phyloP scores from a whole-genome alignment of 352 stramenopile species.

The Phytophthora tubulina region DNA sequence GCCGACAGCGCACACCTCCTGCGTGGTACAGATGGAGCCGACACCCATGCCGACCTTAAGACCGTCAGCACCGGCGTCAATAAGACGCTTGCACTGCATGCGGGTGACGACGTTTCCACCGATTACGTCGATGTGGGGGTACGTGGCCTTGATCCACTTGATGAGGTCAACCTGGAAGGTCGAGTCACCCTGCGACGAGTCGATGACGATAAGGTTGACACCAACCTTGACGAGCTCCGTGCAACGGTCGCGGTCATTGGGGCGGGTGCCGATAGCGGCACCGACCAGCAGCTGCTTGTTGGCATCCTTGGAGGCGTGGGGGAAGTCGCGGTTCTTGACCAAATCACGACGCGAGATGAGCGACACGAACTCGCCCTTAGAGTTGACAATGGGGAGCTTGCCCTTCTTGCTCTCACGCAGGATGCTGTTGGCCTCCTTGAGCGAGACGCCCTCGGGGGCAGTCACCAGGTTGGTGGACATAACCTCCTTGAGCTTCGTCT shows the following conservation, averaged over 20 bases:
- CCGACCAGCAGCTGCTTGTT: constrained; percentile 99
- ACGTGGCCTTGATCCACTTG: constrained; percentile 96
- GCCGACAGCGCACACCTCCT: constrained; percentile 99
- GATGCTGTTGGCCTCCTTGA: constrained; percentile 98
- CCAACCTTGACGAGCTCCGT: constrained; percentile 93
- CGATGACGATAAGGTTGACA: constrained; percentile 99
- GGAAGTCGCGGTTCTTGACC: constrained; percentile 98
- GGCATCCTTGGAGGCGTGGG: constrained; percentile 96
- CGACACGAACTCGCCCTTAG: constrained; percentile 97
- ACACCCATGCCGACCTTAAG: constrained; percentile 99
- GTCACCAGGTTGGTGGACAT: constrained; percentile 94
- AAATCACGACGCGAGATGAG: constrained; percentile 99
- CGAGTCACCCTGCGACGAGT: constrained; percentile 99
- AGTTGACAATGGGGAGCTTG: constrained; percentile 99
- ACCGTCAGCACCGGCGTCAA: constrained; percentile 98
- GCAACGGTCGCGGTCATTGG: constrained; percentile 95
- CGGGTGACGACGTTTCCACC: constrained; percentile 99
- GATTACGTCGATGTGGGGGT: constrained; percentile 98
- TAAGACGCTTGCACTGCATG: constrained; percentile 98
- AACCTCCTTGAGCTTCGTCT: constrained; percentile 86
- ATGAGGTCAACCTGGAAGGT: constrained; percentile 92
- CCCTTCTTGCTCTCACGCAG: constrained; percentile 99
- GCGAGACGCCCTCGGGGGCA: constrained; percentile 94
- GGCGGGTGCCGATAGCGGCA: constrained; percentile 98
- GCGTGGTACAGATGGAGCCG: constrained; percentile 99